Evolutionary conservation across 805 yeast species (phyloP), one percentile per base, ranked within the genome.

Genomic region (Lachancea dasiensis): DNA sequence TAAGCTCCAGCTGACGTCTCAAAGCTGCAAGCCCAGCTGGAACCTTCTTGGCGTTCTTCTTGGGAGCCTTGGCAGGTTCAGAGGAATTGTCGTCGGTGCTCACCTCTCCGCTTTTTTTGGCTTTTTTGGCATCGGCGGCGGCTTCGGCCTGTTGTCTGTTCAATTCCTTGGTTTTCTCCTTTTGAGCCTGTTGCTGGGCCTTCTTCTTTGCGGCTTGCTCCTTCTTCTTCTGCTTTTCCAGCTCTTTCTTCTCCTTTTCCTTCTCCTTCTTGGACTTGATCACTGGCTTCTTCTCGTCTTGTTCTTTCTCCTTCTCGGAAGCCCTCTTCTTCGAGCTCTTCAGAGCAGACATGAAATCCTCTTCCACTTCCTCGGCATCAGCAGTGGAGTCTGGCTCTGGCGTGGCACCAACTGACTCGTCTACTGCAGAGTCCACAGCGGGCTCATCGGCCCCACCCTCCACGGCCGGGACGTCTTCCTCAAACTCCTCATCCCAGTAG

Each of bases 161-260:
- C 63, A 49, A 62, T 52, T 72, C 73, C 46, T 73, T 73, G 49
- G 72, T 76, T 48, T 70, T 75, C 49, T 73, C 76, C 64, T 75
- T 73, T 51, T 70, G 71, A 16, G 75, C 77, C 49, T 75, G 79
- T 48, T 75, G 79, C 28, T 72, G 77, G 22, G 77, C 78, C 64
- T 86, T 87, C 75, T 86, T 87, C 65, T 78, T 81, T 38, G 79
- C 83, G 30, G 95, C 95, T 43, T 79, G 75, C 51, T 86, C 95
- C 67, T 86, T 87, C 81, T 90, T 90, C 63, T 79, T 74, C 51
- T 81, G 85, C 71, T 90, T 90, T 59, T 84, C 94, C 48, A 76
- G 78, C 62, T 89, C 95, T 63, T 90, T 95, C 77, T 85, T 86
- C 64, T 92, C 95, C 68, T 81, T 89, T 68, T 90, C 94, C 66